These are phyloP conservation scores for Nakazawaea siamensis DNA, from an alignment of 805 yeast genomes.

Conservation along the genomic window DNA sequence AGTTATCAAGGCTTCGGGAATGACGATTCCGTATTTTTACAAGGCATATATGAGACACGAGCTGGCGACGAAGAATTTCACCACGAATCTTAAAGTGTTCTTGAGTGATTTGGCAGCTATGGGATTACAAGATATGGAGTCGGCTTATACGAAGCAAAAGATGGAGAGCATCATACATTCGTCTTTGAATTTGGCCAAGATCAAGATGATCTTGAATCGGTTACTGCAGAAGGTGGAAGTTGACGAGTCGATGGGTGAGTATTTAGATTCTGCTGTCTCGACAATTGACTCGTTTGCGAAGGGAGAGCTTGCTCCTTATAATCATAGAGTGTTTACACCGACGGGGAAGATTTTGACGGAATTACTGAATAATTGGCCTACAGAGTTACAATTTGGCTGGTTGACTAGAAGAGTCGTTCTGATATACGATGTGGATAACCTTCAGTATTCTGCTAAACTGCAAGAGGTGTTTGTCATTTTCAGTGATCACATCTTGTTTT, in stretches of 20 bases:
- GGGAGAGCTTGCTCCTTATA: conserved; percentile 39
- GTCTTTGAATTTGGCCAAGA: conserved; percentile 60
- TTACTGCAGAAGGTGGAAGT: conserved; percentile 26
- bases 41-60: conserved; percentile 92
- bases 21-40: conserved; percentile 82
- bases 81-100: conserved; percentile 34
- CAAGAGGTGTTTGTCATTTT: conserved; percentile 64
- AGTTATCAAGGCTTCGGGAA: conserved; percentile 70
- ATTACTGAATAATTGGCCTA: conserved; percentile 81
- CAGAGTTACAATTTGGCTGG: conserved; percentile 85
- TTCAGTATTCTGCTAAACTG: conserved; percentile 19
- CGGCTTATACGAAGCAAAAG: conserved; percentile 37
- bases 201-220: conserved; percentile 62
- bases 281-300: conserved; percentile 80
- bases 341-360: conserved; percentile 85
- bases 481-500: conserved; percentile 68
- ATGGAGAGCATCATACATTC: conserved; percentile 59
- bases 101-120: conserved; percentile 24
- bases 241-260: conserved; percentile 28
- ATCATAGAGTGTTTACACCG: conserved; percentile 75
- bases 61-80: conserved; percentile 74
- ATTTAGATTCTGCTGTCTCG: conserved; percentile 45
- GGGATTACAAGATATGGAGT: conserved; percentile 20
- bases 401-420: conserved; percentile 77
- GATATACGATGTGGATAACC: conserved; percentile 36